Conservation (phyloP, 495 filamentous ascomycete species). For the Parmelia sp. region DNA sequence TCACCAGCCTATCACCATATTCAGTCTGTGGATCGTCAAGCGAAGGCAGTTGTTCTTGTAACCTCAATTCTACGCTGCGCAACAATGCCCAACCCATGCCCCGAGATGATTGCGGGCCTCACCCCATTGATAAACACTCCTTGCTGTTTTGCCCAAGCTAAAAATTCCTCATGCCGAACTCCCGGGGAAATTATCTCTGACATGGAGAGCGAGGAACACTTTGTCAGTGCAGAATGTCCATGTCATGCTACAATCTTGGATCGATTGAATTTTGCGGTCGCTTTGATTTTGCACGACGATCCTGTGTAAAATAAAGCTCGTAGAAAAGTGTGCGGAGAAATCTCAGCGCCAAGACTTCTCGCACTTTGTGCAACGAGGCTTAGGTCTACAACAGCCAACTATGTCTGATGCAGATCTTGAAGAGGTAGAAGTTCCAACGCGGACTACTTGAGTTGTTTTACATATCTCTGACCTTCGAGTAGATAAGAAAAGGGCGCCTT, state of each 20-base stretch:
- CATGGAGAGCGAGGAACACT: background rate
- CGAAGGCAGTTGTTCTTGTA: conserved; percentile 12
- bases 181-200: conserved; percentile 25
- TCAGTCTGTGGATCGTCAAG: conserved; percentile 9
- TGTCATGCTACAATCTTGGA: background rate
- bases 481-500: conserved; percentile 86
- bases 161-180: conserved; percentile 46
- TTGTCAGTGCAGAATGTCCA: background rate
- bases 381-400: conserved; percentile 14
- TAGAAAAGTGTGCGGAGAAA: background rate
- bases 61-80: conserved; percentile 61
- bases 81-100: conserved; percentile 68
- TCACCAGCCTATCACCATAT: conserved; percentile 39
- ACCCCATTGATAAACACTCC: conserved; percentile 57
- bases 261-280: too few relatives aligned
- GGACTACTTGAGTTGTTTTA: background rate
- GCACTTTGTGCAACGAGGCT: background rate
- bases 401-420: conserved; percentile 89
- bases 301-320: too few relatives aligned
- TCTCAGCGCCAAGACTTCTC: background rate
- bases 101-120: conserved; percentile 51
- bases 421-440: conserved; percentile 45
- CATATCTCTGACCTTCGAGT: conserved; percentile 11
- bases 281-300: too few relatives aligned
- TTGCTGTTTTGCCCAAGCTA: conserved; percentile 54